These are phyloP conservation scores for Ambispora gerdemannii DNA, from an alignment of 192 early-diverging fungal species.

Conservation along the genomic window DNA sequence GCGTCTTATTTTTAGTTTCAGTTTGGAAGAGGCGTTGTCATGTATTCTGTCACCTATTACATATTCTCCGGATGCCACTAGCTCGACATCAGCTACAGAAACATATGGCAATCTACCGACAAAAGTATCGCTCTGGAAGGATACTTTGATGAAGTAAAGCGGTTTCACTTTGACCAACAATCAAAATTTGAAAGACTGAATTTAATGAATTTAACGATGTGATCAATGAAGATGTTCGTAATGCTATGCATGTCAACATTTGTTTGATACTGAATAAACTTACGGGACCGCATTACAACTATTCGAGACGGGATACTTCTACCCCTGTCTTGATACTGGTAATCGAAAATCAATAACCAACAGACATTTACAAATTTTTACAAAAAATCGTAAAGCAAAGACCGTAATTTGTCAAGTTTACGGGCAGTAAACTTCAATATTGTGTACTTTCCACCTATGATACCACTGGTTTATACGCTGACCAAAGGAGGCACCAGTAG, in stretches of 20 bases:
- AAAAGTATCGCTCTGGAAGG: slow-evolving; percentile 7
- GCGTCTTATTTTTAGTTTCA: slow-evolving; percentile 17
- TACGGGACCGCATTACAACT: background rate
- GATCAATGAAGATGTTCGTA: slow-evolving; percentile 11
- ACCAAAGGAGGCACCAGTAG: background rate
- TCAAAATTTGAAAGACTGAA: background rate
- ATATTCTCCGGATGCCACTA: background rate
- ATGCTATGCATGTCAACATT: slow-evolving; percentile 2
- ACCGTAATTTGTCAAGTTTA: background rate
- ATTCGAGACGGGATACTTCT: background rate
- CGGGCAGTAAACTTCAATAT: slow-evolving; percentile 8
- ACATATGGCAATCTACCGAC: background rate
- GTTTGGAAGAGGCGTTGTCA: slow-evolving; percentile 14
- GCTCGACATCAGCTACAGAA: background rate
- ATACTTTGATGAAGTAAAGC: slow-evolving; percentile 18
- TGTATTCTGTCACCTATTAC: slow-evolving; percentile 2
- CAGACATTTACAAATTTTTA: background rate
- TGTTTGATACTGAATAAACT: background rate
- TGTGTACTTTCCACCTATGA: slow-evolving; percentile 18
- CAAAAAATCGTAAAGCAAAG: background rate
- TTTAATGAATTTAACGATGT: background rate
- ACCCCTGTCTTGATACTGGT: background rate
- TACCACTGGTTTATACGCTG: slow-evolving; percentile 12
- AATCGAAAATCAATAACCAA: background rate
- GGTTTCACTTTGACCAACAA: background rate